phyloP scores from a whole-genome alignment of 345 rosid genomes.

The Syzygium aromaticum region DNA sequence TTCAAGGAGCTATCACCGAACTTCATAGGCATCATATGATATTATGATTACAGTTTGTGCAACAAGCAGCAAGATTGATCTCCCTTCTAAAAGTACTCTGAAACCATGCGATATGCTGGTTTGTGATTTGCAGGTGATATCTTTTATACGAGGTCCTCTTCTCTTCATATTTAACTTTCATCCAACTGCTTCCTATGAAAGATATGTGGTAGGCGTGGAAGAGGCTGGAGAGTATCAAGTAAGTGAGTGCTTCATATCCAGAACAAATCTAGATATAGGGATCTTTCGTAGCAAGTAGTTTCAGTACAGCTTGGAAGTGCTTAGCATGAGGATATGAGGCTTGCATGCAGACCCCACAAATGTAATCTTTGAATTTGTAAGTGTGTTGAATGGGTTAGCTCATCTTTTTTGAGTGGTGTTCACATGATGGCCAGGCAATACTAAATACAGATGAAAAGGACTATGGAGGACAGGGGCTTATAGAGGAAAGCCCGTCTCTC shows the following conservation, averaged over 20 bases:
- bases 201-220: slow-evolving; percentile 63
- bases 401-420: background rate
- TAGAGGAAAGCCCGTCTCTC: slow-evolving; percentile 46
- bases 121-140: slow-evolving; percentile 49
- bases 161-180: slow-evolving; percentile 87
- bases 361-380: background rate
- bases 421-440: slow-evolving; percentile 37
- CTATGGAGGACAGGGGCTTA: slow-evolving; percentile 69
- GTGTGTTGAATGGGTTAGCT: background rate
- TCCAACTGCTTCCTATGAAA: slow-evolving; percentile 55
- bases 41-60: background rate
- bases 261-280: background rate
- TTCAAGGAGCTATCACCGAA: background rate
- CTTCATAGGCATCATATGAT: background rate
- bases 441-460: slow-evolving; percentile 71
- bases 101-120: background rate
- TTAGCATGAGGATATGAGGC: background rate
- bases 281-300: background rate
- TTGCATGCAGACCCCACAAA: background rate
- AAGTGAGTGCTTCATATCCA: slow-evolving; percentile 4
- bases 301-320: background rate
- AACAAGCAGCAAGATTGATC: background rate
- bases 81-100: background rate
- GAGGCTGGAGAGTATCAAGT: slow-evolving; percentile 98
- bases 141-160: slow-evolving; percentile 79